These are phyloP conservation scores for Entophlyctis luteolus DNA, from an alignment of 192 early-diverging fungal species.

Conservation along the genomic window DNA sequence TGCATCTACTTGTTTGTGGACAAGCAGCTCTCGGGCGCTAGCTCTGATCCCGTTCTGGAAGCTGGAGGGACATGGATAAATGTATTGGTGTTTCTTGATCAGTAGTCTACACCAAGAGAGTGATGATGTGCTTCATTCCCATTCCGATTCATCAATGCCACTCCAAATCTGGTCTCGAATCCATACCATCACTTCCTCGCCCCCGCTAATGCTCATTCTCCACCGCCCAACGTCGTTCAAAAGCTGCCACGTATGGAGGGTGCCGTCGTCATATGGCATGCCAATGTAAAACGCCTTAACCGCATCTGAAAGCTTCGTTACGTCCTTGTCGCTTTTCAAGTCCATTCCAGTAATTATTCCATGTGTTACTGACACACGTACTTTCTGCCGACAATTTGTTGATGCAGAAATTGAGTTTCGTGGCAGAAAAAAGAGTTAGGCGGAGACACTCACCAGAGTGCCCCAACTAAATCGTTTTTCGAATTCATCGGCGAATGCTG, in stretches of 20 bases:
- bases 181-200: slow-evolving; percentile 1
- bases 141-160: too few relatives aligned
- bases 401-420: background rate
- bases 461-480: slow-evolving; percentile 31
- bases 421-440: background rate
- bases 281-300: background rate
- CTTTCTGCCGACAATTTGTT: background rate
- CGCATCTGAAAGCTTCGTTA: background rate
- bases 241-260: background rate
- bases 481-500: slow-evolving; percentile 64
- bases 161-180: slow-evolving; percentile 6
- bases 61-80: too few relatives aligned
- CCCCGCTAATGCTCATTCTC: background rate
- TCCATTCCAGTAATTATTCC: background rate
- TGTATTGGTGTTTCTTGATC: too few relatives aligned
- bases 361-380: background rate
- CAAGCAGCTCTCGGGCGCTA: too few relatives aligned
- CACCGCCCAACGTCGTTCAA: slow-evolving; percentile 4
- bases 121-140: too few relatives aligned
- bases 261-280: slow-evolving; percentile 9
- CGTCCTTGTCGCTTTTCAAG: too few relatives aligned
- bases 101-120: too few relatives aligned
- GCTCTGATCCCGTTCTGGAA: too few relatives aligned
- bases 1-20: too few relatives aligned
- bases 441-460: slow-evolving; percentile 4